Evolutionary conservation across 345 rosid species (phyloP).

Genomic region (Carallia brachiata): DNA sequence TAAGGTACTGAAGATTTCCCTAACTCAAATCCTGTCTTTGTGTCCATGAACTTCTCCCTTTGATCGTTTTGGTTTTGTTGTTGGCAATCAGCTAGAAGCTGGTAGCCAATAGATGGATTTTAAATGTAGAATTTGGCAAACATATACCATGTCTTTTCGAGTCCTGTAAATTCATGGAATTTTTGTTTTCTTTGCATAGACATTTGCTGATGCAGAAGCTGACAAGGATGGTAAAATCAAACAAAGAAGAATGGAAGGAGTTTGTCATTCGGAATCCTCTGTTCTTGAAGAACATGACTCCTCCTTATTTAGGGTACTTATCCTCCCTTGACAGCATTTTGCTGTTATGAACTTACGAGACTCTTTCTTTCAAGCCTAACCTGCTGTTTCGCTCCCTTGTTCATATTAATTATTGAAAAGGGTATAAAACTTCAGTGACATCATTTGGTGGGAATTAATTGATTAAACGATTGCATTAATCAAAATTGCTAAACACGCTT

Average conservation of each 20-base stretch:
- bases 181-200: slow-evolving; percentile 34
- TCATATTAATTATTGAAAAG: too few species aligned
- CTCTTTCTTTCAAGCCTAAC: too few species aligned
- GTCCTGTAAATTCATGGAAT: neutral
- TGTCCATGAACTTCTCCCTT: too few species aligned
- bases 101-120: slow-evolving; percentile 1
- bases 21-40: too few species aligned
- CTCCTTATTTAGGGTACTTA: slow-evolving; percentile 58
- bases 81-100: slow-evolving; percentile 1
- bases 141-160: neutral
- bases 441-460: too few species aligned
- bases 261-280: slow-evolving; percentile 55
- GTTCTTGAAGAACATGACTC: slow-evolving; percentile 77
- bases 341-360: too few species aligned
- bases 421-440: too few species aligned
- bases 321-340: too few species aligned
- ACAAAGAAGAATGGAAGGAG: slow-evolving; percentile 60
- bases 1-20: slow-evolving; percentile 30
- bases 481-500: neutral
- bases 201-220: slow-evolving; percentile 70
- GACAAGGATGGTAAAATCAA: slow-evolving; percentile 67
- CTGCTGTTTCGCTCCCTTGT: too few species aligned
- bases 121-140: neutral
- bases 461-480: neutral
- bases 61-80: too few species aligned